Base-by-base conservation (phyloP, 106 monocot species). In the Dioscorea alata region DNA sequence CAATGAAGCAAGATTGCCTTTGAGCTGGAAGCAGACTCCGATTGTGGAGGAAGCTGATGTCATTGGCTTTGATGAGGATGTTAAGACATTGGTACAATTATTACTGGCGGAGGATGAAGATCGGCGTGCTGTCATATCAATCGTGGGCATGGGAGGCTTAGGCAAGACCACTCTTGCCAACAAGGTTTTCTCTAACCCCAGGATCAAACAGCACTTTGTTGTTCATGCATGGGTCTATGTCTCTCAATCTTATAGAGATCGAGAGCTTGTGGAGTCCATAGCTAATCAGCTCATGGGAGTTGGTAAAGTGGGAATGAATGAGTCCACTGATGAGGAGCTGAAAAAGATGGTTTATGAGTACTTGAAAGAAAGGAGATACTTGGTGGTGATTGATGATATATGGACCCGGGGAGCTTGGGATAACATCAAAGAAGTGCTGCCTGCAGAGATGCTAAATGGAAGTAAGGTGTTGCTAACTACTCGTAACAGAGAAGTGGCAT, bases 151-250 rank as follows among this genome's bases (percentile, higher is more conserved):
- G 33, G 61, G 50, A 21, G 71, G 71, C 10, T 13, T 71, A 15
- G 71, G 71, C 4, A 71, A 71, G 61, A 61, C 60, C 17, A 48
- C 61, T 22, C 14, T 71, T 10, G 71, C 33, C 15, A 48, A 14
- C 49, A 32, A 57, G 12, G 80, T 80, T 23, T 80, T 52, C 60
- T 65, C 53, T 0, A 28, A 28, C 28, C 28, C 28, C 28, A 60
- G 28, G 6, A 53, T 80, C 3, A 22, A 34, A 20, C 8, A 7
- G 9, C 56, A 22, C 5, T 80, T 80, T 49, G 24, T 33, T 28
- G 12, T 9, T 21, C 18, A 25, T 16, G 78, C 68, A 12, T 79
- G 73, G 78, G 48, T 79, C 6, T 61, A 18, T 25, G 61, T 79
- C 13, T 64, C 78, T 2, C 70, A 57, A 18, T 57, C 1, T 34